phyloP scores from a whole-genome alignment of 2,329 filamentous ascomycete genomes.

The Fusarium avenaceum region DNA sequence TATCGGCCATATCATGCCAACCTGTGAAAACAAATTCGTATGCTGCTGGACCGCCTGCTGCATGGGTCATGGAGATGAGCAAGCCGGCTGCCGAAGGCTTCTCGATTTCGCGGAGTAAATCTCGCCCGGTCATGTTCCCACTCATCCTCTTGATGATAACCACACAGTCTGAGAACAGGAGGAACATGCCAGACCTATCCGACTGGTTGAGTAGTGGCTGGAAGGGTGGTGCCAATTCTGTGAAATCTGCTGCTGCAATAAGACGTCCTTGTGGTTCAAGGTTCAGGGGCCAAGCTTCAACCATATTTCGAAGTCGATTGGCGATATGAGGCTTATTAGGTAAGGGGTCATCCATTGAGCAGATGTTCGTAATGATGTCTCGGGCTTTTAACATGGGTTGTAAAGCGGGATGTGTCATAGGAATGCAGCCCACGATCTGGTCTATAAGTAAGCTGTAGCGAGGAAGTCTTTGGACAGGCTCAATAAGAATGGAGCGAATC shows the following conservation, averaged over 20 bases:
- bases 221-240: conserved; percentile 82
- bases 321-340: conserved; percentile 80
- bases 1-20: conserved; percentile 76
- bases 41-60: conserved; percentile 69
- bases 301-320: conserved; percentile 79
- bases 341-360: conserved; percentile 83
- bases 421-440: conserved; percentile 89
- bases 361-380: conserved; percentile 96
- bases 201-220: conserved; percentile 56
- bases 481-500: conserved; percentile 91
- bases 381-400: conserved; percentile 87
- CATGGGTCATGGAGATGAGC: conserved; percentile 74
- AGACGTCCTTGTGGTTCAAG: conserved; percentile 82
- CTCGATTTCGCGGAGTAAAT: conserved; percentile 86
- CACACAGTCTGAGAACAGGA: conserved; percentile 87
- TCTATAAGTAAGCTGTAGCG: conserved; percentile 97
- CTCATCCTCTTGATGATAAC: conserved; percentile 80
- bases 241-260: conserved; percentile 83
- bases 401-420: conserved; percentile 86
- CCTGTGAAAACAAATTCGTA: conserved; percentile 83
- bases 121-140: conserved; percentile 76
- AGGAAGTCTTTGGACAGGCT: conserved; percentile 93
- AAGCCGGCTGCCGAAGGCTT: conserved; percentile 77
- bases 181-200: conserved; percentile 76
- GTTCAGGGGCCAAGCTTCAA: conserved; percentile 81